These are phyloP conservation scores for Penicillium thymicola DNA, from an alignment of 2,329 filamentous ascomycete species.

Conservation along the genomic window DNA sequence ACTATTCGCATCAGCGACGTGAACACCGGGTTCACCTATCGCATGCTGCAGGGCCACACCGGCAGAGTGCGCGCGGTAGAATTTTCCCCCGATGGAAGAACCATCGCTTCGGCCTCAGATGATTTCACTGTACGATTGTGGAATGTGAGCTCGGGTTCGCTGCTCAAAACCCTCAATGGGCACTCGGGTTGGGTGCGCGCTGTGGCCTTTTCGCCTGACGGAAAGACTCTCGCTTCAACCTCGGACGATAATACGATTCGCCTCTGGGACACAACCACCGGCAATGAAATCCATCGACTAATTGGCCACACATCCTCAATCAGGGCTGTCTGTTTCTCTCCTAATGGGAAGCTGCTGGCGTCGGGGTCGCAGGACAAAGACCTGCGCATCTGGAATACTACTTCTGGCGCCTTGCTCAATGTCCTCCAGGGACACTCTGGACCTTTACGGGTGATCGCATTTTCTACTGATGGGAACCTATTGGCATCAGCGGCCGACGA, in stretches of 20 bases:
- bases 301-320: background rate
- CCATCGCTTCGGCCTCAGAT: constrained; percentile 7
- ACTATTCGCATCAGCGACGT: constrained; percentile 9
- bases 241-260: constrained; percentile 6
- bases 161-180: background rate
- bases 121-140: constrained; percentile 7
- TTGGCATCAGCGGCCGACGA: constrained; percentile 8
- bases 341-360: background rate
- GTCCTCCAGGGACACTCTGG: constrained; percentile 6
- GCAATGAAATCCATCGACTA: background rate
- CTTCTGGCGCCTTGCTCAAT: background rate
- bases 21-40: constrained; percentile 10
- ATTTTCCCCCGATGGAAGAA: constrained; percentile 7
- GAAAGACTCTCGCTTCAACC: constrained; percentile 4
- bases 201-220: constrained; percentile 7
- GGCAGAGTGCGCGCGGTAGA: constrained; percentile 8
- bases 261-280: constrained; percentile 2
- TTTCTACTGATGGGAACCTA: constrained; percentile 1
- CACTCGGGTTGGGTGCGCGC: constrained; percentile 8
- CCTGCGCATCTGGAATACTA: constrained; percentile 8
- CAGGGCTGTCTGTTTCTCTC: constrained; percentile 7
- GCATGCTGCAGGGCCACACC: constrained; percentile 7
- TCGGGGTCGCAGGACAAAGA: constrained; percentile 7
- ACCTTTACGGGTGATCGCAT: background rate
- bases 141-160: constrained; percentile 3